Evolutionary conservation across 2,329 filamentous ascomycete genomes (phyloP).

Genomic region (Diaporthe sp.): DNA sequence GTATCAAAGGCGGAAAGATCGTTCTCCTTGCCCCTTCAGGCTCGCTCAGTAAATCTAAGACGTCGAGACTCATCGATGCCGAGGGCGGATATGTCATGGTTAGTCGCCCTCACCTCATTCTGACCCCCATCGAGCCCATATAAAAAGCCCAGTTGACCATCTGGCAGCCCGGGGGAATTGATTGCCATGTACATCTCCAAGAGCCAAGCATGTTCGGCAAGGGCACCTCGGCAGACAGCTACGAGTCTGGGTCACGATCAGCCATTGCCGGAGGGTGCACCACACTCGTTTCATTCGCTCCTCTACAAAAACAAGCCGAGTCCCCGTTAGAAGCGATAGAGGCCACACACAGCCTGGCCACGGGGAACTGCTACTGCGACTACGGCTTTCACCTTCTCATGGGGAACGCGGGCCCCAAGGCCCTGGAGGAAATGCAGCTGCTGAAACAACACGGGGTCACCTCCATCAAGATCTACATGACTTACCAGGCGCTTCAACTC

Average conservation of each 20-base stretch:
- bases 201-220: constrained; percentile 50
- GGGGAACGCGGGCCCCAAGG: constrained; percentile 53
- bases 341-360: constrained; percentile 57
- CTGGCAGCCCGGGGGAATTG: constrained; percentile 49
- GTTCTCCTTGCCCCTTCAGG: constrained; percentile 51
- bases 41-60: constrained; percentile 42
- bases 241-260: constrained; percentile 52
- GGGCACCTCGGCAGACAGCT: constrained; percentile 47
- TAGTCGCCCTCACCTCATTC: background rate
- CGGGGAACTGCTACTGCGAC: constrained; percentile 61
- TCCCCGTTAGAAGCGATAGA: constrained; percentile 57
- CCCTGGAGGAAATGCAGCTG: constrained; percentile 52
- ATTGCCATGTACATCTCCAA: constrained; percentile 53
- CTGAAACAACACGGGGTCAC: constrained; percentile 54
- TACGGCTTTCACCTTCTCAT: constrained; percentile 67
- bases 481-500: constrained; percentile 60
- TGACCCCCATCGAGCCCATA: background rate
- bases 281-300: constrained; percentile 67
- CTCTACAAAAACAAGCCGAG: constrained; percentile 57
- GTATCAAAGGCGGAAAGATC: constrained; percentile 55
- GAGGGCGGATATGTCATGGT: constrained; percentile 55
- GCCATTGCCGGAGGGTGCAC: constrained; percentile 70
- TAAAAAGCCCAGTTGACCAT: background rate
- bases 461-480: constrained; percentile 64
- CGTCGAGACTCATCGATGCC: constrained; percentile 51